Conservation (phyloP, 768 basidiomycete species). For the Mycena kentingensis region DNA sequence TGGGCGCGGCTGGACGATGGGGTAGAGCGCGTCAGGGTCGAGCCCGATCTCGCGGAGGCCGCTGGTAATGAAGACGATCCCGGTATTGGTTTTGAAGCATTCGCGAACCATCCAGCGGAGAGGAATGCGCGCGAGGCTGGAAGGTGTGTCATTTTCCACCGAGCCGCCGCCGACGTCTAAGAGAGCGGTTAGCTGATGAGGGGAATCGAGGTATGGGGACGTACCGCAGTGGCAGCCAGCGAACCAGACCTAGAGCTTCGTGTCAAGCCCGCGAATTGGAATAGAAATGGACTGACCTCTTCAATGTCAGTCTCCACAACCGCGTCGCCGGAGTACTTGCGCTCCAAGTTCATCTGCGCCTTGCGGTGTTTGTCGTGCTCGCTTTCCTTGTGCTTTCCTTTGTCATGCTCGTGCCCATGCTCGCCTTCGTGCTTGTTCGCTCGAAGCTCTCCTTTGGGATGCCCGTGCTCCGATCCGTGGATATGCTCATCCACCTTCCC, state of each 20-base stretch:
- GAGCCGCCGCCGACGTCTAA: conserved; percentile 38
- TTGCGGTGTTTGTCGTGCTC: conserved; percentile 11
- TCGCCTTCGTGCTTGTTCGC: no score
- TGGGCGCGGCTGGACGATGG: conserved; percentile 41
- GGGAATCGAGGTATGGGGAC: conserved; percentile 11
- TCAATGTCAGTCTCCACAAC: conserved; percentile 40
- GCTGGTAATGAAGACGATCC: conserved; percentile 44
- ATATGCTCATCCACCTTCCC: no score
- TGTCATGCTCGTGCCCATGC: no score
- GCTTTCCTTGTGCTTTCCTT: no score
- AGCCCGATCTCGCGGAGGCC: conserved; percentile 38
- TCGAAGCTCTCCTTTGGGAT: no score
- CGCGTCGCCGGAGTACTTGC: conserved; percentile 32
- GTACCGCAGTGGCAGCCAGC: conserved; percentile 39
- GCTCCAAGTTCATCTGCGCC: no score
- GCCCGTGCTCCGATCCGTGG: no score
- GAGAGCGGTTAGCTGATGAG: not conserved
- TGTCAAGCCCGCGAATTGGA: no score
- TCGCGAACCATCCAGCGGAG: conserved; percentile 62
- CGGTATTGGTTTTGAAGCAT: conserved; percentile 42
- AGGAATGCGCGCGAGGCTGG: conserved; percentile 54
- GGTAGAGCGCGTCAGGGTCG: conserved; percentile 39
- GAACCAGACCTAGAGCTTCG: no score
- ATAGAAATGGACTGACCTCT: no score
- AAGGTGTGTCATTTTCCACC: conserved; percentile 24